These are phyloP conservation scores for Leccinum subatratum DNA, from an alignment of 1,284 basidiomycete genomes.

Conservation along the genomic window DNA sequence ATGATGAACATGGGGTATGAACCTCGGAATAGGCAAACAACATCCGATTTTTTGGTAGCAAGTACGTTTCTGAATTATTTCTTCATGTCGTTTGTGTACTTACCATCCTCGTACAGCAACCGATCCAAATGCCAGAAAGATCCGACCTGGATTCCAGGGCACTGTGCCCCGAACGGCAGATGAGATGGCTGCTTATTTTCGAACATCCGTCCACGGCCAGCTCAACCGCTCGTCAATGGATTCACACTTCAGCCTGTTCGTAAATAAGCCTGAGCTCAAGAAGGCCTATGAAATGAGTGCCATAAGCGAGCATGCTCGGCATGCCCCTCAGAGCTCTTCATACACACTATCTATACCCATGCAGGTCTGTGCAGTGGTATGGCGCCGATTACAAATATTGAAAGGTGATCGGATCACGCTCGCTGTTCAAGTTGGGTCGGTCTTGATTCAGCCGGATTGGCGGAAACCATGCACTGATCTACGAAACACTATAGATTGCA, in stretches of 20 bases:
- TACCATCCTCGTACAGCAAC: slow-evolving; percentile 51
- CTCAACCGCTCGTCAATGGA: slow-evolving; percentile 31
- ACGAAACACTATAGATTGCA: slow-evolving; percentile 6
- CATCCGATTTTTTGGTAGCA: slow-evolving; percentile 57
- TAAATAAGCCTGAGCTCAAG: slow-evolving; percentile 34
- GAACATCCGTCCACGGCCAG: slow-evolving; percentile 23
- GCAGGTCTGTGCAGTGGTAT: slow-evolving; percentile 62
- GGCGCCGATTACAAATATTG: slow-evolving; percentile 60
- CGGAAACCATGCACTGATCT: slow-evolving; percentile 4
- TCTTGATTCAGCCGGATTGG: neutral
- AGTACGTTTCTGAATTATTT: slow-evolving; percentile 3
- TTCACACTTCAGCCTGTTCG: slow-evolving; percentile 30
- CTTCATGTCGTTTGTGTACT: slow-evolving; percentile 31
- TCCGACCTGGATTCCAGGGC: slow-evolving; percentile 44
- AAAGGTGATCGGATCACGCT: slow-evolving; percentile 52
- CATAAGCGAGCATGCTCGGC: slow-evolving; percentile 48
- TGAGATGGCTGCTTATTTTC: slow-evolving; percentile 56
- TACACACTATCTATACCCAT: slow-evolving; percentile 49
- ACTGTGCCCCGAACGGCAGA: slow-evolving; percentile 40
- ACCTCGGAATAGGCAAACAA: slow-evolving; percentile 54
- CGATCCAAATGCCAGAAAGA: slow-evolving; percentile 52
- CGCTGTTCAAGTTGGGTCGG: slow-evolving; percentile 40
- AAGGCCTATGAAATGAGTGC: slow-evolving; percentile 50
- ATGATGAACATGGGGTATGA: slow-evolving; percentile 65
- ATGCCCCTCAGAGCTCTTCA: slow-evolving; percentile 46